Evolutionary conservation across 2,329 filamentous ascomycete genomes (phyloP).

Genomic region (Fusarium hostae): DNA sequence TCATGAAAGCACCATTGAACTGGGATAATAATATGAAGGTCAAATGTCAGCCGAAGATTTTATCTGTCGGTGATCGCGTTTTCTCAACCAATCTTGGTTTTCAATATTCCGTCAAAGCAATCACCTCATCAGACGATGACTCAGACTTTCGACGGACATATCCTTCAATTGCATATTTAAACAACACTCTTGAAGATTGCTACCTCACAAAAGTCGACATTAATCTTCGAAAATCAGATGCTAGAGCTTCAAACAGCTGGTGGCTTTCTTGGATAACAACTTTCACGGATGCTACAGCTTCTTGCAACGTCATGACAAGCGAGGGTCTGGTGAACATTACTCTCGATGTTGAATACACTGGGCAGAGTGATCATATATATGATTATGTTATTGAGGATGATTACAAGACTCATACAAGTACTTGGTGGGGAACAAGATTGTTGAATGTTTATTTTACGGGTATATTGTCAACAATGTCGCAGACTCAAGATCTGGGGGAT

Average conservation of each 20-base stretch:
- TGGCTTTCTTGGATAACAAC: slow-evolving; percentile 23
- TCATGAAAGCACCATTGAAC: slow-evolving; percentile 23
- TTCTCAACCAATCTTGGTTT: slow-evolving; percentile 11
- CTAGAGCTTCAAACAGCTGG: not conserved
- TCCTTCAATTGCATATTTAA: slow-evolving; percentile 12
- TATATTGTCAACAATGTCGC: slow-evolving; percentile 9
- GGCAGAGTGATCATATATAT: slow-evolving; percentile 2
- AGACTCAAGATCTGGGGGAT: not conserved
- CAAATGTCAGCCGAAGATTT: slow-evolving; percentile 18
- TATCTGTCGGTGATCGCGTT: slow-evolving; percentile 26
- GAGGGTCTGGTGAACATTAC: slow-evolving; percentile 11
- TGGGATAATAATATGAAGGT: slow-evolving; percentile 12
- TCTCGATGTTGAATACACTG: slow-evolving; percentile 13
- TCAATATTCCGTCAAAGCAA: slow-evolving; percentile 20
- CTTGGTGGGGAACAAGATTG: slow-evolving; percentile 30
- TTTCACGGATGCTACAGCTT: not conserved
- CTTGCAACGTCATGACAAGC: slow-evolving; percentile 2
- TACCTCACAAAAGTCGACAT: not conserved
- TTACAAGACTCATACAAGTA: slow-evolving; percentile 13
- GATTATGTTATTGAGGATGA: slow-evolving; percentile 21
- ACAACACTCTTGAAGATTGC: slow-evolving; percentile 15
- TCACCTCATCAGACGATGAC: not conserved
- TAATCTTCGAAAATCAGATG: slow-evolving; percentile 7
- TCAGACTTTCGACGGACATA: not conserved
- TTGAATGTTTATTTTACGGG: slow-evolving; percentile 22